These are phyloP conservation scores for Xylariaceae sp. DNA, from an alignment of 2,329 filamentous ascomycete species.

Conservation along the genomic window DNA sequence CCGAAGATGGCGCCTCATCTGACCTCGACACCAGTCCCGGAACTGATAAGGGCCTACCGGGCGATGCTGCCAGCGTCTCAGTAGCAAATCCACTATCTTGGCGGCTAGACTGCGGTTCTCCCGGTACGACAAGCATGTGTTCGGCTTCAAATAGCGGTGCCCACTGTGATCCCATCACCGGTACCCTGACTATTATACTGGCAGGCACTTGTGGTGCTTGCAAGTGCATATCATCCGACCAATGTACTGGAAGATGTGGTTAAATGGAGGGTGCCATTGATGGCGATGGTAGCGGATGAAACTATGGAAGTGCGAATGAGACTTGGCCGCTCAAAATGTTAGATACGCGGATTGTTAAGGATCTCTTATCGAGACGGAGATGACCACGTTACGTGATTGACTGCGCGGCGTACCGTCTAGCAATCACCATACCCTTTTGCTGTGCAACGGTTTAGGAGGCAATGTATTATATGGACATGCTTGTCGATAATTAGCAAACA, in stretches of 20 bases:
- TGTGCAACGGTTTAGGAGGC: too few relatives aligned
- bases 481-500: too few relatives aligned
- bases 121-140: constrained; percentile 30
- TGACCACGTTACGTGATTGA: constrained; percentile 41
- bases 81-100: constrained; percentile 20
- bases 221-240: constrained; percentile 27
- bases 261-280: neutral
- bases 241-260: constrained; percentile 30
- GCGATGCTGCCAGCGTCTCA: constrained; percentile 1
- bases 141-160: constrained; percentile 33
- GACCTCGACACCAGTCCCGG: neutral
- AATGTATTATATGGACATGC: too few relatives aligned
- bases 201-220: constrained; percentile 34
- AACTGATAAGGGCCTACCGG: neutral
- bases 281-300: neutral
- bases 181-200: constrained; percentile 32
- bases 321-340: neutral
- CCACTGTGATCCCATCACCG: constrained; percentile 34
- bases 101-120: constrained; percentile 34
- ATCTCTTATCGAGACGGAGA: constrained; percentile 14
- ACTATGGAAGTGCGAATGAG: neutral
- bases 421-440: too few relatives aligned
- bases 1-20: neutral
- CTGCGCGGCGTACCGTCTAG: too few relatives aligned
- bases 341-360: neutral